Base-by-base conservation (phyloP, 2,329 filamentous ascomycete genomes). In the Ceratocystis albifundus region DNA sequence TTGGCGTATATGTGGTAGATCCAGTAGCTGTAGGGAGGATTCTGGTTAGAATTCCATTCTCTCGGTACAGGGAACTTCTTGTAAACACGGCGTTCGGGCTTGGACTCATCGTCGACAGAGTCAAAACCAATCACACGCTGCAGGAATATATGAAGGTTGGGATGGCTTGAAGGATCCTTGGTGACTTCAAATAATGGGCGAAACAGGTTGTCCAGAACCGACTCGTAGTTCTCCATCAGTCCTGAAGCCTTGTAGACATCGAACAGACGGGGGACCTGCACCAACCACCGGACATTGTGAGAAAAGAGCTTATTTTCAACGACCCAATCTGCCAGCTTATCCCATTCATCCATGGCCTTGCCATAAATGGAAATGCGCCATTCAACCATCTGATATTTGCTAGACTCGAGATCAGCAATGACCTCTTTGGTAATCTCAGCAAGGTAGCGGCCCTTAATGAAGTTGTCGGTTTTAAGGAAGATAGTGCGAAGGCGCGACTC, bases 331-430 rank as follows among this genome's bases (percentile, higher is more conserved):
- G 94, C 94, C 64, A 99, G 84, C 74, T 96, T 99, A 73, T 97
- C 93, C 94, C 94, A 99, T 75, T 99, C 94, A 69, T 96, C 87
- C 50, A 96, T 82, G 2, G 88, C 88, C 73, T 90, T 89, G 69
- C 94, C 94, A 72, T 99, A 99, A 70, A 99, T 90, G 28, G 92
- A 96, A 70, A 99, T 96, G 55, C 94, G 90, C 92, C 95, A 99
- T 77, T 99, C 94, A 1, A 94, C 94, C 89, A 99, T 96, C 75
- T 99, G 94, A 73, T 99, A 99, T 75, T 99, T 99, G 83, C 92
- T 96, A 62, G 93, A 96, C 75, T 99, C 94, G 41, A 99, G 79
- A 80, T 99, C 94, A 2, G 91, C 86, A 65, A 99, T 96, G 69
- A 99, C 94, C 76, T 99, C 94, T 72, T 96, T 96, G 2, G 93